phyloP scores from a whole-genome alignment of 257 asterid genomes.

The Capsicum rhomboideum region DNA sequence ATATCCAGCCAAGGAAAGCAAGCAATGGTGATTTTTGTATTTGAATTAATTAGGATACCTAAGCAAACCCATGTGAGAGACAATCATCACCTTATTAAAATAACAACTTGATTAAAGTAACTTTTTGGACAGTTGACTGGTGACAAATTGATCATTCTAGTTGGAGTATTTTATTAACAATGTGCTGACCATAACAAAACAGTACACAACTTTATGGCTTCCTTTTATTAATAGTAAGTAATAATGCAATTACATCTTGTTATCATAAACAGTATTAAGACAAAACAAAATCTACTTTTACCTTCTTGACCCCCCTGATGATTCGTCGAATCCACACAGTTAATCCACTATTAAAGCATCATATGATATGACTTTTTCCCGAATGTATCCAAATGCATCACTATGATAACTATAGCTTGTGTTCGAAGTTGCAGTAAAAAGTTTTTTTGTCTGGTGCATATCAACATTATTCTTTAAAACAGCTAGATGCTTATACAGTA shows the following conservation, averaged over 20 bases:
- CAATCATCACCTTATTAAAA: slow-evolving; percentile 4
- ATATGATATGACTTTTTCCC: not conserved
- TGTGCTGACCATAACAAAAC: slow-evolving; percentile 1
- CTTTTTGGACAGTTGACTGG: slow-evolving; percentile 27
- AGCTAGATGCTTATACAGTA: not conserved
- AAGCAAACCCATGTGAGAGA: slow-evolving; percentile 1
- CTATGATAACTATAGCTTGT: not conserved
- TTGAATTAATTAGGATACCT: not conserved
- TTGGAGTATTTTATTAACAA: slow-evolving; percentile 5
- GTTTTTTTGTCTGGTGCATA: not conserved
- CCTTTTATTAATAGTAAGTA: not conserved
- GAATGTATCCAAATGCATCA: not conserved
- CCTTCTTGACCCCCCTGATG: not conserved
- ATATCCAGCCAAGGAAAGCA: not conserved
- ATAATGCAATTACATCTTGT: slow-evolving; percentile 5
- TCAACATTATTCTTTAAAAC: too few species aligned
- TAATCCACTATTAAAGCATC: not conserved
- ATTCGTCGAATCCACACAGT: not conserved
- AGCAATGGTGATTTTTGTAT: not conserved
- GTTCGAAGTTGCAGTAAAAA: not conserved
- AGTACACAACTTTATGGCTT: slow-evolving; percentile 6
- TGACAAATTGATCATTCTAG: slow-evolving; percentile 12
- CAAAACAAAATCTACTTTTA: slow-evolving; percentile 4
- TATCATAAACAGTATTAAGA: not conserved
- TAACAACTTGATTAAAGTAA: slow-evolving; percentile 22